A percentile compares a stretch with the other conserved stretches of the same genome.
Evolutionary conservation across 768 basidiomycete genomes (phyloP).

Genomic region (Hemileccinum impolitum): DNA sequence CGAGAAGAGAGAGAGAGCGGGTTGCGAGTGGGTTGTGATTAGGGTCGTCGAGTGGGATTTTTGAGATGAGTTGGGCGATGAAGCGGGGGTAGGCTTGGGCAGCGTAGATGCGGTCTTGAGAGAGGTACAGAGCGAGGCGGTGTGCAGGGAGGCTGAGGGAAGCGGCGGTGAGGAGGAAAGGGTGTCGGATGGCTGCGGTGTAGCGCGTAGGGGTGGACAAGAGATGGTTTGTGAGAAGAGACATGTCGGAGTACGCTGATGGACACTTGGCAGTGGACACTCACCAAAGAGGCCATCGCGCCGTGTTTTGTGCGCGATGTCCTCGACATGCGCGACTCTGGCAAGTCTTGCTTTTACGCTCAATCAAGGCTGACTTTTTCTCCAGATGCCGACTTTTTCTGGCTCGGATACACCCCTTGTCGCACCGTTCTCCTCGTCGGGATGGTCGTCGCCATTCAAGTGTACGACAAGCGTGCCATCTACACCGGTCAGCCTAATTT

Average conservation of each 20-base stretch:
- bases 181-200: slow-evolving; percentile 47
- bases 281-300: slow-evolving; percentile 52
- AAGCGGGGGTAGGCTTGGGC: slow-evolving; percentile 72
- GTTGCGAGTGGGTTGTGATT: slow-evolving; percentile 16
- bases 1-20: slow-evolving; percentile 45
- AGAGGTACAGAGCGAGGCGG: slow-evolving; percentile 59
- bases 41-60: slow-evolving; percentile 43
- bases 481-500: slow-evolving; percentile 47
- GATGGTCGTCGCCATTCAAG: slow-evolving; percentile 58
- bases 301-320: slow-evolving; percentile 56
- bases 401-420: slow-evolving; percentile 72
- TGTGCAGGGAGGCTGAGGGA: slow-evolving; percentile 44
- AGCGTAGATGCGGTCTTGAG: slow-evolving; percentile 74
- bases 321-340: slow-evolving; percentile 41
- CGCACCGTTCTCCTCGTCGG: slow-evolving; percentile 54
- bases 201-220: slow-evolving; percentile 39
- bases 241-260: too few species aligned
- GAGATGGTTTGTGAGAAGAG: too few species aligned
- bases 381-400: slow-evolving; percentile 58
- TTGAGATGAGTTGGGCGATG: slow-evolving; percentile 60
- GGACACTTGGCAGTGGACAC: slow-evolving; percentile 48
- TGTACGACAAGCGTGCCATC: slow-evolving; percentile 55
- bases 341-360: slow-evolving; percentile 10
- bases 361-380: background rate
- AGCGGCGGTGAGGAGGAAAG: slow-evolving; percentile 60